Evolutionary conservation across 192 early-diverging fungal genomes (phyloP).

Genomic region (Coemansia sp.): DNA sequence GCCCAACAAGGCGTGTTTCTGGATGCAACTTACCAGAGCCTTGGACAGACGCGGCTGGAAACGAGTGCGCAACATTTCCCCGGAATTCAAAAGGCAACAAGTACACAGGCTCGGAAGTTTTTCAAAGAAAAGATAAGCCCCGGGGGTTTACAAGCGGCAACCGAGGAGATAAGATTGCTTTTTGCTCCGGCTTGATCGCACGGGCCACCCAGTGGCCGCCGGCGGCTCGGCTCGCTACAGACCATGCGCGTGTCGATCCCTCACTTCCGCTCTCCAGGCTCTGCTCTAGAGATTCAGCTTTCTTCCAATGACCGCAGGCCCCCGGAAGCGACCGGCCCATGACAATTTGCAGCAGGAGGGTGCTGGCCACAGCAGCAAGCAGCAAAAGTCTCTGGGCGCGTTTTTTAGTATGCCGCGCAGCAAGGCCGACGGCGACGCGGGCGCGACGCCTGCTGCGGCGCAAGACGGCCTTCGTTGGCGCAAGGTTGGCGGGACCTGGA

Average conservation of each 20-base stretch:
- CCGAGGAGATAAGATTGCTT: too few relatives aligned
- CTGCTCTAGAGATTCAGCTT: background rate
- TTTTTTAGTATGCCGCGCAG: conserved; percentile 9
- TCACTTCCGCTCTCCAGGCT: background rate
- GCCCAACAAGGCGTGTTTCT: background rate
- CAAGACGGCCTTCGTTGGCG: conserved; percentile 22
- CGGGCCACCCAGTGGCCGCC: too few relatives aligned
- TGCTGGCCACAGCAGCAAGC: background rate
- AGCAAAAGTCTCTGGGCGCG: conserved; percentile 4
- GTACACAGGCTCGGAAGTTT: too few relatives aligned
- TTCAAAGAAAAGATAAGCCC: background rate
- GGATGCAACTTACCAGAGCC: conserved; percentile 34
- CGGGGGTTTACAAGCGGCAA: too few relatives aligned
- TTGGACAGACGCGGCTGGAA: conserved; percentile 27
- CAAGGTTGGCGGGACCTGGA: conserved; percentile 32
- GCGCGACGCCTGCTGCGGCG: too few relatives aligned
- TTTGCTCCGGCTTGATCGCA: background rate
- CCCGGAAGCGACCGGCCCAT: background rate
- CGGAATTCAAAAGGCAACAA: background rate
- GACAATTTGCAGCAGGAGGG: conserved; percentile 1
- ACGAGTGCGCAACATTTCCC: conserved; percentile 33
- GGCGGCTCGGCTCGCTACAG: conserved; percentile 1
- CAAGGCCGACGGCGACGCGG: background rate
- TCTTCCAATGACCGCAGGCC: conserved; percentile 4
- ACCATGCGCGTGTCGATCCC: background rate